A percentile compares a stretch with the other conserved stretches of the same genome.
phyloP scores from a whole-genome alignment of 257 asterid species.

The Misopates orontium region DNA sequence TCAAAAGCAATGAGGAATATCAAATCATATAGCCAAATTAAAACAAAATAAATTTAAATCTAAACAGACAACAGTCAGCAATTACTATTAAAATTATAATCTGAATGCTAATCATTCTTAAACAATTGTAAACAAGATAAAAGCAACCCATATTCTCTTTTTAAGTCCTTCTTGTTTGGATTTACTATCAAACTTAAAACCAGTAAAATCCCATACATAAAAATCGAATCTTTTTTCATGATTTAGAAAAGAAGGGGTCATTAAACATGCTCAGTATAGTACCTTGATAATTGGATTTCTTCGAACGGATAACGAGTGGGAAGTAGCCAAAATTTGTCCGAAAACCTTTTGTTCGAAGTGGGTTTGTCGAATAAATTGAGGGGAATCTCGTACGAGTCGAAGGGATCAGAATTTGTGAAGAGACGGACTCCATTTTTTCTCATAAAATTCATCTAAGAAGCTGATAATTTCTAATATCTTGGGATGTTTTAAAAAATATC shows the following conservation, averaged over 20 bases:
- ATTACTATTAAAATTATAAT: no score
- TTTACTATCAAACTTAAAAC: neutral
- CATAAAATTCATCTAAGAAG: neutral
- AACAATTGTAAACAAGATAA: no score
- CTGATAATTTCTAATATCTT: no score
- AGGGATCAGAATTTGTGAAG: constrained; percentile 42
- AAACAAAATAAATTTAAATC: neutral
- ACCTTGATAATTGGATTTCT: constrained; percentile 67
- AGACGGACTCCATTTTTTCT: constrained; percentile 52
- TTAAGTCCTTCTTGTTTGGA: neutral
- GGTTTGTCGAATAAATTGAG: constrained; percentile 27
- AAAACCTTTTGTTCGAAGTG: constrained; percentile 25
- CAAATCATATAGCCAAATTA: no score
- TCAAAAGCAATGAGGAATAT: neutral
- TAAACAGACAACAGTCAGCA: neutral
- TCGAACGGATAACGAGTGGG: constrained; percentile 34
- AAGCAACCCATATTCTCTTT: neutral
- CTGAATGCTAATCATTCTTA: no score
- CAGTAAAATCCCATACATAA: neutral
- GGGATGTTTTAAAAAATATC: no score
- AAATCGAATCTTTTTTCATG: neutral
- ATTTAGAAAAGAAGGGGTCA: constrained; percentile 9
- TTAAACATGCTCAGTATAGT: no score
- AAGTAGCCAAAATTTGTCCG: constrained; percentile 23
- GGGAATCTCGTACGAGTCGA: constrained; percentile 35